Evolutionary conservation across 2,329 filamentous ascomycete species (phyloP).

Genomic region (Grosmannia penicillata): DNA sequence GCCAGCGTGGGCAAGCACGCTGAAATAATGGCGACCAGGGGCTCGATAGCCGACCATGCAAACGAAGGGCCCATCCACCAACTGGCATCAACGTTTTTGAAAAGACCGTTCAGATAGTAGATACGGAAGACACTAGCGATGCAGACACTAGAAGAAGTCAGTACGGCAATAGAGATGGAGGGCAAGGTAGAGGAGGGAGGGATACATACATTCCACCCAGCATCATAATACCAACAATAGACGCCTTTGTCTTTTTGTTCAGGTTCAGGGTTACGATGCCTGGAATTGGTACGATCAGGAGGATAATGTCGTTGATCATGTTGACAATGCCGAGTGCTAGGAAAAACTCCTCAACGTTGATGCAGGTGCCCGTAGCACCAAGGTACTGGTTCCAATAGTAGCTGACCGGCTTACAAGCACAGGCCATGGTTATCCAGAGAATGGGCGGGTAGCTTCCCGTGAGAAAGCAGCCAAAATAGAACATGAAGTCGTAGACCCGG

Average conservation of each 20-base stretch:
- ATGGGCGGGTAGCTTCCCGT: not conserved
- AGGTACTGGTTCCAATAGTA: conserved; percentile 1
- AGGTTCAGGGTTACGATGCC: not conserved
- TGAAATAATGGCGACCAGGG: conserved; percentile 1
- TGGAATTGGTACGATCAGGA: conserved; percentile 1
- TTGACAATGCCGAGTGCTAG: conserved; percentile 3
- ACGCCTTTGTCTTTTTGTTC: not conserved
- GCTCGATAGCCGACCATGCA: conserved; percentile 1
- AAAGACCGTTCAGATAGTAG: conserved; percentile 1
- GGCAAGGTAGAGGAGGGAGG: not conserved
- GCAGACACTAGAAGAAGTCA: not conserved
- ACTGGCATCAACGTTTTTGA: not conserved
- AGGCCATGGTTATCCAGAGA: conserved; percentile 2
- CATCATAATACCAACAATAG: conserved; percentile 1
- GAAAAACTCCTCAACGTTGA: conserved; percentile 2
- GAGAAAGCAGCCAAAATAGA: not conserved
- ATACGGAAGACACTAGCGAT: conserved; percentile 3
- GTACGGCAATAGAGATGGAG: not conserved
- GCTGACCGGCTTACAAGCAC: not conserved
- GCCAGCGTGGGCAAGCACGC: conserved; percentile 2
- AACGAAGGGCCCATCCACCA: conserved; percentile 2
- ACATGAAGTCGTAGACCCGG: not conserved
- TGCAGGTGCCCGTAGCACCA: not conserved
- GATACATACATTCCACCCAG: not conserved
- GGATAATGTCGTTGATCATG: conserved; percentile 3